phyloP scores from a whole-genome alignment of 148 eudicot genomes.

The Cornus controversa region DNA sequence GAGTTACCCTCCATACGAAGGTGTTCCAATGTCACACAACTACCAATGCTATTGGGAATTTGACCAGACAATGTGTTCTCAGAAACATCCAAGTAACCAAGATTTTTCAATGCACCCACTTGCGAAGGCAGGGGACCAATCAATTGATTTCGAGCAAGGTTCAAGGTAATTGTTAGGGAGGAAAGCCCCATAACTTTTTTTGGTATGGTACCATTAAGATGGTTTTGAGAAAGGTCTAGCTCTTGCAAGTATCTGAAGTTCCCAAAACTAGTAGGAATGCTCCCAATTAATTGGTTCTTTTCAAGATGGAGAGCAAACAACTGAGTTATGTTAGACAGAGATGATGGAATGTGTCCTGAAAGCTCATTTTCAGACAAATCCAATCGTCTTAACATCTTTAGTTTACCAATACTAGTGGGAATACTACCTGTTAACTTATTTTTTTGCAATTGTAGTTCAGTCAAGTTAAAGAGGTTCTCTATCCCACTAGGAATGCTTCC shows the following conservation, averaged over 20 bases:
- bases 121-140: slow-evolving; percentile 34
- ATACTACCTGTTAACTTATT: slow-evolving; percentile 26
- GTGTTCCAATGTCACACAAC: slow-evolving; percentile 20
- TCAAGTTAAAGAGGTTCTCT: slow-evolving; percentile 19
- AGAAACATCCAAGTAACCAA: slow-evolving; percentile 20
- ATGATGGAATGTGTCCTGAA: slow-evolving; percentile 27
- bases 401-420: slow-evolving; percentile 27
- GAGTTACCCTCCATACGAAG: slow-evolving; percentile 22
- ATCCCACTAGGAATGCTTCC: slow-evolving; percentile 25
- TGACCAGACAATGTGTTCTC: slow-evolving; percentile 40
- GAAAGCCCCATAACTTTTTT: slow-evolving; percentile 23
- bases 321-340: slow-evolving; percentile 22
- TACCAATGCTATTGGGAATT: slow-evolving; percentile 29
- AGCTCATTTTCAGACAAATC: slow-evolving; percentile 18
- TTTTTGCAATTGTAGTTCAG: background rate
- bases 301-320: background rate
- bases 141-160: slow-evolving; percentile 21
- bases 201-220: slow-evolving; percentile 29
- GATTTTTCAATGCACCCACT: slow-evolving; percentile 24
- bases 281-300: slow-evolving; percentile 20
- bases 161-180: slow-evolving; percentile 15
- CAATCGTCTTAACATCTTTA: slow-evolving; percentile 14
- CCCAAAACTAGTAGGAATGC: slow-evolving; percentile 25
- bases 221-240: slow-evolving; percentile 25
- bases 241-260: slow-evolving; percentile 26